A percentile compares a stretch with the other conserved stretches of the same genome.
Conservation (phyloP, 2,329 filamentous ascomycete species). For the Alternaria triticina region DNA sequence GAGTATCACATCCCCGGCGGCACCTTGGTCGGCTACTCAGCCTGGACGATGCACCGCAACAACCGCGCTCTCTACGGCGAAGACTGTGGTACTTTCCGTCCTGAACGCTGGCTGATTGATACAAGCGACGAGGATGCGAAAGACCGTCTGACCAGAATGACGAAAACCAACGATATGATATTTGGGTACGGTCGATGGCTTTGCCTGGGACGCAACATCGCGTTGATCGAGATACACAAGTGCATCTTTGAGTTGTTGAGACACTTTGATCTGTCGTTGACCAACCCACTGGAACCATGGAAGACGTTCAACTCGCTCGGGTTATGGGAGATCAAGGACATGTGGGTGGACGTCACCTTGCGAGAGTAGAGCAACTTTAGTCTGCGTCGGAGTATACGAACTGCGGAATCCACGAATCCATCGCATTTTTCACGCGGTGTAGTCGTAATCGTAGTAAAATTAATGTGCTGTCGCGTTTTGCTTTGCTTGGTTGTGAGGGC, state of each 20-base stretch:
- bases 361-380: conserved; percentile 13
- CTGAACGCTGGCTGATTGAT: conserved; percentile 57
- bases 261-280: conserved; percentile 42
- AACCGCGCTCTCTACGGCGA: conserved; percentile 40
- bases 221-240: conserved; percentile 49
- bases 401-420: background rate
- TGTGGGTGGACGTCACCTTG: conserved; percentile 41
- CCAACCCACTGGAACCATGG: conserved; percentile 40
- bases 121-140: conserved; percentile 24
- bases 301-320: conserved; percentile 36
- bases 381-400: no score
- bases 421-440: background rate
- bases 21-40: conserved; percentile 43
- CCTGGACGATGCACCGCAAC: conserved; percentile 41
- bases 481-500: background rate
- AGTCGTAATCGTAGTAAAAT: background rate
- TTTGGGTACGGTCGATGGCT: conserved; percentile 47
- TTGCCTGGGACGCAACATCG: conserved; percentile 44
- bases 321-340: conserved; percentile 38
- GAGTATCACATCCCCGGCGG: conserved; percentile 44
- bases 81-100: conserved; percentile 56
- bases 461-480: background rate
- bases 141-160: conserved; percentile 40
- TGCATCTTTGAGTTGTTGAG: conserved; percentile 50
- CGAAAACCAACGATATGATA: conserved; percentile 41